Evolutionary conservation across 306 rosid species (phyloP).

Genomic region (Carpinus fangiana): DNA sequence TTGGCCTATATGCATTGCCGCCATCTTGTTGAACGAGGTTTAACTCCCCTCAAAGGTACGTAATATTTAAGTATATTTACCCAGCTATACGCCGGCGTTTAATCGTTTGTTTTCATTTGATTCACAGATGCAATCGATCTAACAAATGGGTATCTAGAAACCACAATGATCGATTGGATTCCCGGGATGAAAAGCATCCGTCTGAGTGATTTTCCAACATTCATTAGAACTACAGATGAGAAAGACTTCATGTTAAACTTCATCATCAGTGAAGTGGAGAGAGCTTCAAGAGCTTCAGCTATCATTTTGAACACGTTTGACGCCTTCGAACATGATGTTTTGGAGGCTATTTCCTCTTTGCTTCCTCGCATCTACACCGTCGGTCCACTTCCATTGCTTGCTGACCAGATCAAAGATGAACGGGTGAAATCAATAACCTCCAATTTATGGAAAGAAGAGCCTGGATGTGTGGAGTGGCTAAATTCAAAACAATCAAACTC

Average conservation of each 20-base stretch:
- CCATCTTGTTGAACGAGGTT: neutral
- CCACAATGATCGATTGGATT: constrained; percentile 37
- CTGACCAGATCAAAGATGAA: too few species aligned
- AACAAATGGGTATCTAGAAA: constrained; percentile 38
- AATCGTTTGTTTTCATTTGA: too few species aligned
- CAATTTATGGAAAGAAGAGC: too few species aligned
- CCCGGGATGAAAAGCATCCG: constrained; percentile 41
- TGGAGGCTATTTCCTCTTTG: too few species aligned
- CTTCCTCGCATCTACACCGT: too few species aligned
- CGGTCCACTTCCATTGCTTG: too few species aligned
- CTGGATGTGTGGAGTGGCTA: too few species aligned
- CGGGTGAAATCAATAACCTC: too few species aligned
- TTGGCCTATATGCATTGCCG: constrained; percentile 2
- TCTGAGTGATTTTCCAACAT: constrained; percentile 37
- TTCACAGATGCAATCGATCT: constrained; percentile 36
- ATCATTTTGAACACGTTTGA: constrained; percentile 39
- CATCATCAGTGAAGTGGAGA: constrained; percentile 30
- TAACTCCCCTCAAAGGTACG: constrained; percentile 13
- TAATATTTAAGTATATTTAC: too few species aligned
- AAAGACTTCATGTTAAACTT: constrained; percentile 28
- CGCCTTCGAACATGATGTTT: constrained; percentile 36
- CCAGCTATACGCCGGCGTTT: too few species aligned
- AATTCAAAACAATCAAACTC: too few species aligned
- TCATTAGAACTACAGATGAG: constrained; percentile 31
- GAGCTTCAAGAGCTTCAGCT: constrained; percentile 39